Evolutionary conservation across 345 rosid species (phyloP).

Genomic region (Bruguiera parviflora): DNA sequence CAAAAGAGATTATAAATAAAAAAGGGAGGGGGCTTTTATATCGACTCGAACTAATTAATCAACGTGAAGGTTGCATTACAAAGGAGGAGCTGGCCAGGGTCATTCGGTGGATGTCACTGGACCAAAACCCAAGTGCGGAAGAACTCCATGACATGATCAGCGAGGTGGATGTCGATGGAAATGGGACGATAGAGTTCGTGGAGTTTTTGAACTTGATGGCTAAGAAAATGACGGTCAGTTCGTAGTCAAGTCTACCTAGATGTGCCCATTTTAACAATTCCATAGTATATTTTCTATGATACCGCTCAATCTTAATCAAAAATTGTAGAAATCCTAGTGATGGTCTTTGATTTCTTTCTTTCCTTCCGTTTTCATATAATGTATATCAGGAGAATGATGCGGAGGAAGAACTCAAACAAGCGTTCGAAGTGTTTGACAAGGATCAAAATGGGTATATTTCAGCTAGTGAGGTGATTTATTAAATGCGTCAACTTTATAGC

Average conservation of each 20-base stretch:
- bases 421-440: slow-evolving; percentile 82
- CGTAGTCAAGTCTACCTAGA: no score
- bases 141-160: slow-evolving; percentile 69
- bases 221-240: slow-evolving; percentile 55
- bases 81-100: slow-evolving; percentile 71
- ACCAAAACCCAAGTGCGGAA: slow-evolving; percentile 65
- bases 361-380: neutral
- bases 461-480: slow-evolving; percentile 57
- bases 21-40: no score
- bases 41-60: neutral
- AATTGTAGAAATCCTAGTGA: neutral
- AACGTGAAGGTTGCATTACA: slow-evolving; percentile 54
- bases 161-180: slow-evolving; percentile 66
- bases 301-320: neutral
- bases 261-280: neutral
- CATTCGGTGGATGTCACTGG: slow-evolving; percentile 52
- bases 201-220: slow-evolving; percentile 77
- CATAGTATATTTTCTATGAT: neutral
- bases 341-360: neutral
- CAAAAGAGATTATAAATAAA: no score
- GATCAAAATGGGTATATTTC: slow-evolving; percentile 85
- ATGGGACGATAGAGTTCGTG: slow-evolving; percentile 65
- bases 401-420: slow-evolving; percentile 77
- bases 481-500: neutral
- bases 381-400: slow-evolving; percentile 57